phyloP scores from a whole-genome alignment of 495 filamentous ascomycete species.

The Hyphodiscus hymeniophilus region DNA sequence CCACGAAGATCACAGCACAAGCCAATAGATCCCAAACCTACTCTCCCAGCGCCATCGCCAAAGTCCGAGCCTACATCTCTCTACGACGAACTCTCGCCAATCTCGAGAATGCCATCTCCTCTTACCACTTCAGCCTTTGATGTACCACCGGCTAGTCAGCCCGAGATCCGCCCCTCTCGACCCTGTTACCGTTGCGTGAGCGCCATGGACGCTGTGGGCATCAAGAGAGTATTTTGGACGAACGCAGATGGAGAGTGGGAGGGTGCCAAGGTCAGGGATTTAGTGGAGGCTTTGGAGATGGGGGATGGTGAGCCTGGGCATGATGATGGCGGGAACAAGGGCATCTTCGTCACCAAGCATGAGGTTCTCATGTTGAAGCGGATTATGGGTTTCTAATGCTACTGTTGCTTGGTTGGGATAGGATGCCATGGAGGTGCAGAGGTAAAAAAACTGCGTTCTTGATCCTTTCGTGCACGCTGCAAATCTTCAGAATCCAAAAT shows the following conservation, averaged over 20 bases:
- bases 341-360: slow-evolving; percentile 43
- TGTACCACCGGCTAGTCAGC: slow-evolving; percentile 1
- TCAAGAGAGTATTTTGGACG: slow-evolving; percentile 48
- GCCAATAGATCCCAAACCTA: neutral
- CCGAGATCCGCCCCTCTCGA: slow-evolving; percentile 28
- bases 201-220: slow-evolving; percentile 42
- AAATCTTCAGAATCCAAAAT: no score
- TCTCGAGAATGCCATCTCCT: slow-evolving; percentile 12
- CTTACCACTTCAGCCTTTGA: neutral
- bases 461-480: no score
- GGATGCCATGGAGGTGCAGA: no score
- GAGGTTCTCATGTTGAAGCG: slow-evolving; percentile 37
- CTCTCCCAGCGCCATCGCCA: neutral
- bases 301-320: slow-evolving; percentile 13
- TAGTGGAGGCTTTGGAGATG: slow-evolving; percentile 35
- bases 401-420: neutral
- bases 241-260: slow-evolving; percentile 38
- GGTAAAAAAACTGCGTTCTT: no score
- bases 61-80: slow-evolving; percentile 28
- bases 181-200: slow-evolving; percentile 44
- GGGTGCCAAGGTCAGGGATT: slow-evolving; percentile 39
- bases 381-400: slow-evolving; percentile 24
- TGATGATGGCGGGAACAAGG: slow-evolving; percentile 12
- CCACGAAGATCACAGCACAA: neutral
- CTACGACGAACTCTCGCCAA: slow-evolving; percentile 34